phyloP scores from a whole-genome alignment of 1,139 yeast genomes.

The Geotrichum australiense region DNA sequence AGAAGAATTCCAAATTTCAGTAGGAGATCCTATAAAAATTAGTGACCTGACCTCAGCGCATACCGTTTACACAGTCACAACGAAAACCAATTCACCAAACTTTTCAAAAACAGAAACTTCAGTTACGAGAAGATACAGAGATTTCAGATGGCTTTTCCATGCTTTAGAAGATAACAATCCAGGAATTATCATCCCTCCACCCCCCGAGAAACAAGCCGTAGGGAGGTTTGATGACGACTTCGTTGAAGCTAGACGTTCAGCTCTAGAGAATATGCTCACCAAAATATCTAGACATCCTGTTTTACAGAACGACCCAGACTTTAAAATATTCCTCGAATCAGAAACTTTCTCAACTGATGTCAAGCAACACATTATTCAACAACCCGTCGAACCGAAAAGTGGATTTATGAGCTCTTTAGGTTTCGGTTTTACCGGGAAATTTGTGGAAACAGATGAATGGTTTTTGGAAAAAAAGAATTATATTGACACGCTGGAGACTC shows the following conservation, averaged over 20 bases:
- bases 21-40: conserved; percentile 87
- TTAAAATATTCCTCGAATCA: conserved; percentile 68
- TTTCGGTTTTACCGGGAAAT: conserved; percentile 51
- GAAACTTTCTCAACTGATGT: conserved; percentile 57
- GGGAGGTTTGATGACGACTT: conserved; percentile 85
- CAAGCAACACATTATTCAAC: conserved; percentile 20
- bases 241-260: conserved; percentile 75
- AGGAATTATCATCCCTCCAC: conserved; percentile 90
- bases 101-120: conserved; percentile 37
- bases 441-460: conserved; percentile 72
- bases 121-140: conserved; percentile 74
- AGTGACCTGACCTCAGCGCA: conserved; percentile 88
- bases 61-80: conserved; percentile 73
- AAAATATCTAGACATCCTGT: conserved; percentile 53
- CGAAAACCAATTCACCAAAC: conserved; percentile 43
- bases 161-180: conserved; percentile 83
- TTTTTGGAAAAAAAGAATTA: conserved; percentile 63
- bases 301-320: conserved; percentile 67
- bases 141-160: conserved; percentile 82
- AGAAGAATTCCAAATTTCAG: conserved; percentile 50
- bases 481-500: conserved; percentile 65
- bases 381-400: conserved; percentile 23
- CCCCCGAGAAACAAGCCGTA: conserved; percentile 91
- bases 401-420: conserved; percentile 60
- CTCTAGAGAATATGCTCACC: conserved; percentile 80